These are phyloP conservation scores for Tolypocladium nubicola DNA, from an alignment of 2,329 filamentous ascomycete species.

Conservation along the genomic window DNA sequence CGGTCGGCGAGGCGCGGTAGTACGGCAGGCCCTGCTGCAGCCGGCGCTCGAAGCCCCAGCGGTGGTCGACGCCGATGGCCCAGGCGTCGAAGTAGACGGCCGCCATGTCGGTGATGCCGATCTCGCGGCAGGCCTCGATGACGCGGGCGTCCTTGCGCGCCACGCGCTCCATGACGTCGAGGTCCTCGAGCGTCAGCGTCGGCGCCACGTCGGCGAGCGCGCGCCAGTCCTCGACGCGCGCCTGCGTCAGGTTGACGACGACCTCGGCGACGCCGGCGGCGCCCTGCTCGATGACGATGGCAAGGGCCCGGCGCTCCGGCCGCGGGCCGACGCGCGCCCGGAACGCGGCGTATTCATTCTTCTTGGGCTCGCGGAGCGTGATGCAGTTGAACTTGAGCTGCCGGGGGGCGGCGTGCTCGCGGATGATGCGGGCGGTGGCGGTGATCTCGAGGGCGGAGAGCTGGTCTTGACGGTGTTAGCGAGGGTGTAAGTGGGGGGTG, in stretches of 20 bases:
- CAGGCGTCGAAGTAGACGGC: slow-evolving; percentile 79
- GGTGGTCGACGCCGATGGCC: slow-evolving; percentile 75
- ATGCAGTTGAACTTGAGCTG: slow-evolving; percentile 47
- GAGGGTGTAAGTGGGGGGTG: neutral
- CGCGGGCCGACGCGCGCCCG: slow-evolving; percentile 37
- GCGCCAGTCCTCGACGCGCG: slow-evolving; percentile 32
- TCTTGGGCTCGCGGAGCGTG: slow-evolving; percentile 54
- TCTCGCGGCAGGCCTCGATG: slow-evolving; percentile 63
- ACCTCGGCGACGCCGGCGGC: slow-evolving; percentile 34
- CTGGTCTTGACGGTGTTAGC: slow-evolving; percentile 28
- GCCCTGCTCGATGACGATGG: slow-evolving; percentile 34
- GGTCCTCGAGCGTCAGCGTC: slow-evolving; percentile 65
- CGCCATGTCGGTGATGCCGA: slow-evolving; percentile 72
- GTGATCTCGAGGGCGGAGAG: slow-evolving; percentile 45
- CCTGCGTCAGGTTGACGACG: slow-evolving; percentile 35
- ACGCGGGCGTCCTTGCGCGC: slow-evolving; percentile 60
- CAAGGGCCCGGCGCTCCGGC: slow-evolving; percentile 37
- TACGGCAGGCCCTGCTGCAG: slow-evolving; percentile 77
- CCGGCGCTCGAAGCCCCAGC: slow-evolving; percentile 60
- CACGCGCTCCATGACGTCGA: slow-evolving; percentile 62
- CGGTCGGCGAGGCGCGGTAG: slow-evolving; percentile 61
- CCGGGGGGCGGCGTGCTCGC: slow-evolving; percentile 22
- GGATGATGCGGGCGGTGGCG: slow-evolving; percentile 36
- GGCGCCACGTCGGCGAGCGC: slow-evolving; percentile 34
- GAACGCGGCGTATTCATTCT: slow-evolving; percentile 52